Conservation (phyloP, 192 early-diverging fungal genomes). For the Backusella tarrabulga region DNA sequence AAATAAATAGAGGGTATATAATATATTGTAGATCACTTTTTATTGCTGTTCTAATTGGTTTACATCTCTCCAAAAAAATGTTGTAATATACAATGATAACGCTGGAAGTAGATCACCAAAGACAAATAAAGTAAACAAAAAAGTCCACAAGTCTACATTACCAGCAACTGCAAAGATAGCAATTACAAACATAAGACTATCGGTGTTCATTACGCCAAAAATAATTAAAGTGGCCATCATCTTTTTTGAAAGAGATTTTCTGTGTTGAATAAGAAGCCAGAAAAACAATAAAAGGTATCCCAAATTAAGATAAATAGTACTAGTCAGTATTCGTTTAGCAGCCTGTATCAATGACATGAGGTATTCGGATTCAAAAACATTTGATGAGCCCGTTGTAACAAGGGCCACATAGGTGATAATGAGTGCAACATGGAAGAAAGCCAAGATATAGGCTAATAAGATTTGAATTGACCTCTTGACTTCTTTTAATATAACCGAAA, state of each 20-base stretch:
- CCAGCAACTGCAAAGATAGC: neutral
- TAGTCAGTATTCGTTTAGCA: neutral
- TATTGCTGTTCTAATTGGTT: neutral
- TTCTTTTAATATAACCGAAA: neutral
- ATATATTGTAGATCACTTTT: neutral
- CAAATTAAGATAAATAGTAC: neutral
- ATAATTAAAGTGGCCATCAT: neutral
- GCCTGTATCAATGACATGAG: neutral
- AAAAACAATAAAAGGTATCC: neutral
- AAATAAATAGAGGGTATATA: neutral
- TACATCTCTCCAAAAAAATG: neutral
- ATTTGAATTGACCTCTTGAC: neutral
- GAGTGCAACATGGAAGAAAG: neutral
- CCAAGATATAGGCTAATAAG: neutral
- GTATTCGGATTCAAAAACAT: neutral
- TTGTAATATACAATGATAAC: neutral
- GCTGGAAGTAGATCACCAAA: neutral
- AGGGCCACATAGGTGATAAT: neutral
- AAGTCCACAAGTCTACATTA: neutral
- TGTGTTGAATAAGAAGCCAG: neutral
- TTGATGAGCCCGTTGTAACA: neutral
- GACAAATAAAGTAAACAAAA: neutral
- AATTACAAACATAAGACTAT: neutral
- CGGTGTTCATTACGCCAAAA: neutral
- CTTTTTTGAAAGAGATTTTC: neutral